Percentiles rank a stretch among this genome's conserved stretches.
Evolutionary conservation across 2,329 filamentous ascomycete species (phyloP).

Genomic region (Setomelanomma holmii): DNA sequence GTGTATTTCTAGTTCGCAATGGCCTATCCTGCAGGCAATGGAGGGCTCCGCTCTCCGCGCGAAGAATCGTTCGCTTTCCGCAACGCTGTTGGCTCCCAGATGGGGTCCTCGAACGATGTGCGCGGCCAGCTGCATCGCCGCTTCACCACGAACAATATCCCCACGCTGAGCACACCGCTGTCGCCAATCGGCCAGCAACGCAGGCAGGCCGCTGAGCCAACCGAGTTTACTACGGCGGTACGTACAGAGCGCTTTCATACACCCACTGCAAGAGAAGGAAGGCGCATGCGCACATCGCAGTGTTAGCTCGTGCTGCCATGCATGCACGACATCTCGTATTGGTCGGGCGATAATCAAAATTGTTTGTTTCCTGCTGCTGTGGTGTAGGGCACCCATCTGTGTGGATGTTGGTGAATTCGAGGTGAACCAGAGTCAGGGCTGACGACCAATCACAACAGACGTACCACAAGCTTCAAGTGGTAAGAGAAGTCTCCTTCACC

Average conservation of each 20-base stretch:
- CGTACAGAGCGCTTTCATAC: constrained; percentile 30
- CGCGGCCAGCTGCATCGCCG: constrained; percentile 83
- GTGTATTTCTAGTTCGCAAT: constrained; percentile 57
- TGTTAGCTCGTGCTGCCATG: neutral
- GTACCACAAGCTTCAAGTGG: constrained; percentile 77
- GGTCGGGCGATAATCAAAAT: neutral
- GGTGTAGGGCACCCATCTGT: neutral
- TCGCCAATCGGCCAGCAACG: constrained; percentile 64
- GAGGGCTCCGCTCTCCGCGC: constrained; percentile 77
- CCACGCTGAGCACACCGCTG: constrained; percentile 76
- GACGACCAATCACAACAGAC: constrained; percentile 55
- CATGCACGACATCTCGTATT: neutral
- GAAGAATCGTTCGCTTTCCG: constrained; percentile 80
- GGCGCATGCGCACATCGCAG: constrained; percentile 2
- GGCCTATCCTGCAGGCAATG: constrained; percentile 68
- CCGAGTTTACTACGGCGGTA: constrained; percentile 63
- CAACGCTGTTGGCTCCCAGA: constrained; percentile 67
- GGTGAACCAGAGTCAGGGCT: constrained; percentile 35
- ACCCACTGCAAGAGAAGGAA: neutral
- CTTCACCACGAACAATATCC: constrained; percentile 89
- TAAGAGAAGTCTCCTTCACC: constrained; percentile 58
- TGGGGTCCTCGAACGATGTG: constrained; percentile 69
- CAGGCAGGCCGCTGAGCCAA: constrained; percentile 60
- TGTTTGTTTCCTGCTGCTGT: neutral
- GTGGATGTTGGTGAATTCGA: constrained; percentile 11